Evolutionary conservation across 805 yeast genomes (phyloP).

Genomic region (Suhomyces emberorum): DNA sequence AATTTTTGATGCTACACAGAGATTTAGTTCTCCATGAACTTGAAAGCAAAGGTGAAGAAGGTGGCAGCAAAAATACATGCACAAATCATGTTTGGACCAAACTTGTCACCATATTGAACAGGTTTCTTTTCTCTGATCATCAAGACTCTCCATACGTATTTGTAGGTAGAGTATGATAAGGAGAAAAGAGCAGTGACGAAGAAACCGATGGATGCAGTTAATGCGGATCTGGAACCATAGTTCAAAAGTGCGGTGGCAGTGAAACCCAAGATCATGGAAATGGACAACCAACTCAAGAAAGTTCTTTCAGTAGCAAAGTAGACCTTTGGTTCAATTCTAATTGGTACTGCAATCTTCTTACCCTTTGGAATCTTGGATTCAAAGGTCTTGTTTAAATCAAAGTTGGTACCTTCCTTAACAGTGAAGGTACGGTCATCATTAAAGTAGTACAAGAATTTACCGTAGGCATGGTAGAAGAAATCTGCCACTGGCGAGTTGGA

Average conservation of each 20-base stretch:
- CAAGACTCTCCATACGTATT: conserved; percentile 77
- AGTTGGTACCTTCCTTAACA: conserved; percentile 43
- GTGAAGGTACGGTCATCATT: conserved; percentile 46
- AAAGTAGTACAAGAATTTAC: conserved; percentile 37
- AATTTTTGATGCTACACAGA: too few species aligned
- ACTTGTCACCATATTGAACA: conserved; percentile 77
- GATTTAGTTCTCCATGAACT: conserved; percentile 34
- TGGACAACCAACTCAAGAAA: conserved; percentile 87
- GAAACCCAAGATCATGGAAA: conserved; percentile 82
- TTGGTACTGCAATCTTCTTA: conserved; percentile 85
- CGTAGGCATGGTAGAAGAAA: conserved; percentile 30
- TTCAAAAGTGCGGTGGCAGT: conserved; percentile 83
- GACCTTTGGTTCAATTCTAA: conserved; percentile 97
- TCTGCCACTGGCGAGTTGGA: conserved; percentile 31
- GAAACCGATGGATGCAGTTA: conserved; percentile 83
- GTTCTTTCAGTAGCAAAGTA: conserved; percentile 98
- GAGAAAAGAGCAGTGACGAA: conserved; percentile 76
- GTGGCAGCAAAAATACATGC: conserved; percentile 68
- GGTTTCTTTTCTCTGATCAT: conserved; percentile 82
- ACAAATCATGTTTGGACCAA: conserved; percentile 87
- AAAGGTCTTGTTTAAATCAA: conserved; percentile 41
- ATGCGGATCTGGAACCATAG: conserved; percentile 73
- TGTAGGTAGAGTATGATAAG: conserved; percentile 64
- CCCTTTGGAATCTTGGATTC: conserved; percentile 79
- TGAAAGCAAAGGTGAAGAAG: conserved; percentile 56